These are phyloP conservation scores for Trichoderma sp. DNA, from an alignment of 2,329 filamentous ascomycete species.

Conservation along the genomic window DNA sequence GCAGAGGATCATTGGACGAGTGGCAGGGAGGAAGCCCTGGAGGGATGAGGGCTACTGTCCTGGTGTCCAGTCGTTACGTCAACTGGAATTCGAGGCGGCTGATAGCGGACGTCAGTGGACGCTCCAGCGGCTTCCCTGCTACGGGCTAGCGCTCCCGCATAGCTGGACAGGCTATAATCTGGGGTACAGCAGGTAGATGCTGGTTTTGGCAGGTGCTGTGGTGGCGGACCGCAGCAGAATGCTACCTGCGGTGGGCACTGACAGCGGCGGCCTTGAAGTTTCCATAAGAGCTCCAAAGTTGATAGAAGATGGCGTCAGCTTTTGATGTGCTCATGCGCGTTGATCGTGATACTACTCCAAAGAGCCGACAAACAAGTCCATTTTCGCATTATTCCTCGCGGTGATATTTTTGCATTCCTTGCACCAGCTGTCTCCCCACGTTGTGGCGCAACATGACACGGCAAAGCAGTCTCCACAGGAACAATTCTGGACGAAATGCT, in stretches of 20 bases:
- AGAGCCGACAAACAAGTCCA: not conserved
- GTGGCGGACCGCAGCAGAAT: not conserved
- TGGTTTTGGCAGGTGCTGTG: conserved; percentile 4
- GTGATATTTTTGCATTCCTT: not conserved
- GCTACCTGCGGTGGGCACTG: not conserved
- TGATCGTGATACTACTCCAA: not conserved
- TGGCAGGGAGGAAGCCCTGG: conserved; percentile 10
- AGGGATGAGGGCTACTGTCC: not conserved
- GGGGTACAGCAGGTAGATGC: conserved; percentile 18
- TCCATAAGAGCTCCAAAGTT: not conserved
- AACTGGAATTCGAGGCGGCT: conserved; percentile 12
- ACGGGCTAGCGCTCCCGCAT: conserved; percentile 18
- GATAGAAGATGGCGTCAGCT: not conserved
- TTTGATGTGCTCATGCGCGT: not conserved
- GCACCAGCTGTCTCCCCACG: not conserved
- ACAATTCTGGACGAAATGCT: not conserved
- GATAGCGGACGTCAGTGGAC: not conserved
- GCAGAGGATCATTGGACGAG: not conserved
- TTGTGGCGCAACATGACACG: not conserved
- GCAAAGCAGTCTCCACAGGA: not conserved
- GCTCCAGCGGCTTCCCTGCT: conserved; percentile 8
- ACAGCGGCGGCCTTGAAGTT: not conserved
- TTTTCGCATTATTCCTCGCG: not conserved
- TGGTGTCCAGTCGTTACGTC: conserved; percentile 14
- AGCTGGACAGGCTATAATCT: conserved; percentile 5